Conservation (phyloP, 306 rosid genomes). For the Dryas drummondii region DNA sequence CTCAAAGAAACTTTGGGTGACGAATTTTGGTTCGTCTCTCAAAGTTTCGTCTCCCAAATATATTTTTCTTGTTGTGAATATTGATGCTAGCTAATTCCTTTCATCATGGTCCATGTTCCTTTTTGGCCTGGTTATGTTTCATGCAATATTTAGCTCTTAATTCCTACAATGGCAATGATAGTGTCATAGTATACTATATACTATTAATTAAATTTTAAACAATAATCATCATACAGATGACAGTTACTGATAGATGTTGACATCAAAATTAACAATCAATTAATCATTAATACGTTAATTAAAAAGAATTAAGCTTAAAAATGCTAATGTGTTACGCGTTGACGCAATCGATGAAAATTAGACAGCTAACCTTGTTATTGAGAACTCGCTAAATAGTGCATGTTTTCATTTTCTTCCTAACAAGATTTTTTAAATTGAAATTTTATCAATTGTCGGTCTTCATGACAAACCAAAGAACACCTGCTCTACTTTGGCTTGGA, state of each 20-base stretch:
- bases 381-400: background rate
- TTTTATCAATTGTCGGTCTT: background rate
- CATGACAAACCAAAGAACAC: background rate
- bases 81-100: too few species aligned
- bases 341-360: too few species aligned
- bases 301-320: too few species aligned
- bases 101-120: background rate
- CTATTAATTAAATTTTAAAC: too few species aligned
- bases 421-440: background rate
- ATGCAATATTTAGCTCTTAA: background rate
- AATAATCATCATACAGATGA: background rate
- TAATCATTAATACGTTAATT: too few species aligned
- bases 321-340: too few species aligned
- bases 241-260: background rate
- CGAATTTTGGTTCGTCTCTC: too few species aligned
- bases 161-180: too few species aligned
- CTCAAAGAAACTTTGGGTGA: too few species aligned
- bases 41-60: too few species aligned
- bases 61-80: too few species aligned
- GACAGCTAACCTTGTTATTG: background rate
- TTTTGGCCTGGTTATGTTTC: background rate
- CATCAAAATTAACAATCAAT: background rate
- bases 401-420: slow-evolving; percentile 8
- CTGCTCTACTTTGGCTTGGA: slow-evolving; percentile 17
- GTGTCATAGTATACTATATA: too few species aligned